Conservation (phyloP, 1,284 basidiomycete genomes). For the Athelia sp. region DNA sequence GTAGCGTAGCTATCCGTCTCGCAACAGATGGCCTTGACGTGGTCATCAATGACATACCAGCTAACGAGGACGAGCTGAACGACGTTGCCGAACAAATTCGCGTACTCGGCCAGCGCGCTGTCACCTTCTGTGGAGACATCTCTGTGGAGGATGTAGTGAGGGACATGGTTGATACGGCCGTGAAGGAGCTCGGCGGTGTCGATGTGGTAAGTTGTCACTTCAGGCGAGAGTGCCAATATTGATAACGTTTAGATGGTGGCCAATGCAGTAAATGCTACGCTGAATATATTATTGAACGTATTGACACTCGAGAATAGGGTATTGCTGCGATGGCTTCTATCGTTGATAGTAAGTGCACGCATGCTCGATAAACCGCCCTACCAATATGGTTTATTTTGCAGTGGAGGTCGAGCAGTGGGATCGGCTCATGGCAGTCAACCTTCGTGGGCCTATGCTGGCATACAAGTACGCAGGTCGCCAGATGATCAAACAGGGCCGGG, state of each 20-base stretch:
- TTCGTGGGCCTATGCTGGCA: slow-evolving; percentile 27
- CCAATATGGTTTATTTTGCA: slow-evolving; percentile 6
- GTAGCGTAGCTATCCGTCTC: slow-evolving; percentile 18
- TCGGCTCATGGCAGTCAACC: slow-evolving; percentile 24
- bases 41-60: slow-evolving; percentile 17
- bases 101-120: slow-evolving; percentile 7
- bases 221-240: not conserved
- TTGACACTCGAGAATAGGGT: not conserved
- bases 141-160: slow-evolving; percentile 14
- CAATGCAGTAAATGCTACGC: not conserved
- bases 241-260: not conserved
- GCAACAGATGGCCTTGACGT: slow-evolving; percentile 23
- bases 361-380: not conserved
- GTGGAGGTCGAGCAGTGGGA: slow-evolving; percentile 20
- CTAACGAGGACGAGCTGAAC: slow-evolving; percentile 8
- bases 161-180: slow-evolving; percentile 13
- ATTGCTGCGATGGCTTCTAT: not conserved
- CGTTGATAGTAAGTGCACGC: not conserved
- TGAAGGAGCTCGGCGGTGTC: slow-evolving; percentile 15
- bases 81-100: slow-evolving; percentile 13
- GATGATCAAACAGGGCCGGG: slow-evolving; percentile 33
- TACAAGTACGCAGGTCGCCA: slow-evolving; percentile 33
- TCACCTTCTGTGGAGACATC: slow-evolving; percentile 13
- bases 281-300: not conserved
- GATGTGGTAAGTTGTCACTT: slow-evolving; percentile 12